A percentile compares a stretch with the other conserved stretches of the same genome.
Conservation (phyloP, 768 basidiomycete species). For the Hydnomerulius pinastri region DNA sequence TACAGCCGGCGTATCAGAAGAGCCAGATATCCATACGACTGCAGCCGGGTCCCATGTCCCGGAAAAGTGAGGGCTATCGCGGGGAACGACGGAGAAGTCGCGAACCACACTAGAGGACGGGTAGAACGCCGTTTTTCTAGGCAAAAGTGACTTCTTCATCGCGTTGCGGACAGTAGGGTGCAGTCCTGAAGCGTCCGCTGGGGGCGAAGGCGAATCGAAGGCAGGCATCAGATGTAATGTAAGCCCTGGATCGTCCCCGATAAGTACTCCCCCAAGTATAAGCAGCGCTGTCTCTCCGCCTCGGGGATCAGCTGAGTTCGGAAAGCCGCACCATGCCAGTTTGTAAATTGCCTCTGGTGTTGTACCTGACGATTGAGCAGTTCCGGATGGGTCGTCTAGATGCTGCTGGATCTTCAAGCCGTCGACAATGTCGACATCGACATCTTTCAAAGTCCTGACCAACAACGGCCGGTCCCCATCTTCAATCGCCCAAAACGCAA, state of each 20-base stretch:
- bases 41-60: slow-evolving; percentile 68
- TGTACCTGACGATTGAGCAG: slow-evolving; percentile 13
- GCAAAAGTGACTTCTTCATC: slow-evolving; percentile 59
- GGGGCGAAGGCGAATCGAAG: slow-evolving; percentile 54
- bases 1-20: slow-evolving; percentile 48
- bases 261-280: slow-evolving; percentile 74
- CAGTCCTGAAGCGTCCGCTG: slow-evolving; percentile 33
- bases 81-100: slow-evolving; percentile 79
- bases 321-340: slow-evolving; percentile 79
- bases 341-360: slow-evolving; percentile 81
- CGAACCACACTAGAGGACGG: slow-evolving; percentile 60
- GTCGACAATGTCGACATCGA: slow-evolving; percentile 58
- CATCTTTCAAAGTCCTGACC: slow-evolving; percentile 67
- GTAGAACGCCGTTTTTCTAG: slow-evolving; percentile 57
- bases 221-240: slow-evolving; percentile 70
- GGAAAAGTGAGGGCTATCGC: slow-evolving; percentile 66
- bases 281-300: slow-evolving; percentile 74
- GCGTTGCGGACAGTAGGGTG: slow-evolving; percentile 54
- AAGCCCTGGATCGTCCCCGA: slow-evolving; percentile 57
- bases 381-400: slow-evolving; percentile 5
- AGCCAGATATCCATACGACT: slow-evolving; percentile 62
- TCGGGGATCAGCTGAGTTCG: slow-evolving; percentile 62
- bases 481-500: slow-evolving; percentile 81
- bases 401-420: slow-evolving; percentile 45
- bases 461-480: slow-evolving; percentile 76